Conservation (phyloP, 768 basidiomycete species). For the Auriscalpium vulgare region DNA sequence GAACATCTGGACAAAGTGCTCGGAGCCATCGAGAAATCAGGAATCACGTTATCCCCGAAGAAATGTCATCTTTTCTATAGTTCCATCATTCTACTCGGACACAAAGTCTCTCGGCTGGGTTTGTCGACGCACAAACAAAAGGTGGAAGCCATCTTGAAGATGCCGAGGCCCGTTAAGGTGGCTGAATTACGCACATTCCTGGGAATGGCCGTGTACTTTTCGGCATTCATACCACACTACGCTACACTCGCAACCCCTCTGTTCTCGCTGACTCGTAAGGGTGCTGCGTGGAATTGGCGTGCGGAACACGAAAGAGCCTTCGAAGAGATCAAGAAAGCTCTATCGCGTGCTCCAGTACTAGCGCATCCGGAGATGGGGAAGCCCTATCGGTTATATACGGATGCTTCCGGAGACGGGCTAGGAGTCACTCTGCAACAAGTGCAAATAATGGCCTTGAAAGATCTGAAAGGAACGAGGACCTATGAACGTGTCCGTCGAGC, state of each 20-base stretch:
- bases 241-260: conserved; percentile 19
- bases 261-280: conserved; percentile 17
- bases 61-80: conserved; percentile 30
- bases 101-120: conserved; percentile 31
- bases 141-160: conserved; percentile 25
- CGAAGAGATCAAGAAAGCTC: conserved; percentile 14
- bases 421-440: conserved; percentile 18
- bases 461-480: conserved; percentile 16
- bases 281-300: conserved; percentile 15
- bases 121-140: conserved; percentile 31
- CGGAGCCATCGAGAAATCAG: conserved; percentile 14
- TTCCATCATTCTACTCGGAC: conserved; percentile 29
- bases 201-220: conserved; percentile 22
- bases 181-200: conserved; percentile 18
- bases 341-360: conserved; percentile 14
- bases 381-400: conserved; percentile 19
- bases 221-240: conserved; percentile 19
- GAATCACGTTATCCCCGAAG: conserved; percentile 24
- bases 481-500: conserved; percentile 13
- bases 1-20: conserved; percentile 24
- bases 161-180: conserved; percentile 13
- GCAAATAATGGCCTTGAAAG: conserved; percentile 13
- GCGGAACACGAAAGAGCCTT: conserved; percentile 15
- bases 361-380: conserved; percentile 12
- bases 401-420: conserved; percentile 20